Evolutionary conservation across 2,329 filamentous ascomycete species (phyloP).

Genomic region (Fusarium sp.): DNA sequence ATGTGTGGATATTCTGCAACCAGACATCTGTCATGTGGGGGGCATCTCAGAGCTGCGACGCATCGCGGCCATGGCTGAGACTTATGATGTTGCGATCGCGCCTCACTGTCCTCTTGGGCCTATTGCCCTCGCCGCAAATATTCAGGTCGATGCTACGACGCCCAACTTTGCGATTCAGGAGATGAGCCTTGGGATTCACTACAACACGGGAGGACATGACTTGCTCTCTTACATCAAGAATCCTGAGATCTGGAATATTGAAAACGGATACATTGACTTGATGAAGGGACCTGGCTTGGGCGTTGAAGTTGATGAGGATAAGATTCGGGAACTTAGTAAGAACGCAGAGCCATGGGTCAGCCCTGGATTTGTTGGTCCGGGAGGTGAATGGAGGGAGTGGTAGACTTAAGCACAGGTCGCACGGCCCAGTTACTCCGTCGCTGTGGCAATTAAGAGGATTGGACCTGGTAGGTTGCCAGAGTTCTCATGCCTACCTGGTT

Average conservation of each 20-base stretch:
- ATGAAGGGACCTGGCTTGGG: conserved; percentile 72
- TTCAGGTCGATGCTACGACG: conserved; percentile 72
- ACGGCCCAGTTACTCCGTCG: neutral
- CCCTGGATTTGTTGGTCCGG: conserved; percentile 30
- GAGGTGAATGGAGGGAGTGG: conserved; percentile 18
- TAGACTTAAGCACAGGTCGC: neutral
- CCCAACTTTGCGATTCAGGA: conserved; percentile 81
- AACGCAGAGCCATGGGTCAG: conserved; percentile 71
- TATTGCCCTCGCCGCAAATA: conserved; percentile 76
- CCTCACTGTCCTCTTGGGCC: conserved; percentile 81
- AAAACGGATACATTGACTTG: conserved; percentile 73
- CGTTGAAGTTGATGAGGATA: conserved; percentile 78
- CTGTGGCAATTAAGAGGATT: neutral
- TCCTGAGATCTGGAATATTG: conserved; percentile 72
- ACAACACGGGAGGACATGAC: conserved; percentile 76
- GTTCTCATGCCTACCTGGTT: neutral
- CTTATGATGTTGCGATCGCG: conserved; percentile 79
- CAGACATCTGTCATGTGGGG: conserved; percentile 78
- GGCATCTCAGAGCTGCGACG: conserved; percentile 78
- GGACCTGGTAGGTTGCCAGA: neutral
- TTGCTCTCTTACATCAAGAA: conserved; percentile 75
- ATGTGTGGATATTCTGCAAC: conserved; percentile 78
- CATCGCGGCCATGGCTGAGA: conserved; percentile 78
- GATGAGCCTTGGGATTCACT: conserved; percentile 85
- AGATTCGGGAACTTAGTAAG: conserved; percentile 69